phyloP scores from a whole-genome alignment of 345 rosid species.

The Ceriops tagal region DNA sequence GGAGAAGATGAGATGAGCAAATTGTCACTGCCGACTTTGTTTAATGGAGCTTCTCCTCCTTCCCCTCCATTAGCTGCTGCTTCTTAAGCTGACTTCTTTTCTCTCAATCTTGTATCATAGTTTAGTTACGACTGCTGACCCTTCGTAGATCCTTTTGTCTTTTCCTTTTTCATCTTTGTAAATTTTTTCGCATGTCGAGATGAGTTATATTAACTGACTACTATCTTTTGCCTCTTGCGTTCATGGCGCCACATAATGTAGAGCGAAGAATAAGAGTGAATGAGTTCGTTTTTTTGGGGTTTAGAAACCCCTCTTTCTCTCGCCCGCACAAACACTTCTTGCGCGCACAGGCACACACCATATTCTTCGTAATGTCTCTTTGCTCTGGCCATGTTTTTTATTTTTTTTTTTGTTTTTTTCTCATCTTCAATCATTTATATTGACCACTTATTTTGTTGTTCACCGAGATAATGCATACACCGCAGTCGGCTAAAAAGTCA shows the following conservation, averaged over 20 bases:
- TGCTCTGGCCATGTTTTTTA: background rate
- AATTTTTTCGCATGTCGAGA: background rate
- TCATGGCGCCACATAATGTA: background rate
- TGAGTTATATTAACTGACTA: background rate
- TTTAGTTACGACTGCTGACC: constrained; percentile 33
- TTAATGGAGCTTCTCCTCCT: constrained; percentile 34
- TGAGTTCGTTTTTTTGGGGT: constrained; percentile 10
- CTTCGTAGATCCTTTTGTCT: constrained; percentile 23
- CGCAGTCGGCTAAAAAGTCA: too few species aligned
- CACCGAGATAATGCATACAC: too few species aligned
- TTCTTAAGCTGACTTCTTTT: constrained; percentile 33
- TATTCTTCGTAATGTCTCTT: too few species aligned
- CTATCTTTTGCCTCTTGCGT: background rate
- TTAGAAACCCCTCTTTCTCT: too few species aligned
- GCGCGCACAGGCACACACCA: too few species aligned
- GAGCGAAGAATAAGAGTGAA: constrained; percentile 11
- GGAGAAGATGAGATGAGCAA: constrained; percentile 25
- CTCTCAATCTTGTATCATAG: constrained; percentile 15
- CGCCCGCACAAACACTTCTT: too few species aligned
- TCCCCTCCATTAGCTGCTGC: constrained; percentile 52
- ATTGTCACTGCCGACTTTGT: constrained; percentile 24
- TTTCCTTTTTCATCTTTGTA: background rate
- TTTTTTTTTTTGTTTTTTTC: background rate
- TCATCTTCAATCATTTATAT: constrained; percentile 18
- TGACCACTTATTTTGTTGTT: background rate